Evolutionary conservation across 176 grass and related monocot genomes (phyloP).

Genomic region (Zea mays): Zm-B73-REFERENCE-NAM-5.0 NC_050096.1:257288001-257288500

Average conservation of each 20-base stretch:
- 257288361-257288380: no score
- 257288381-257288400: no score
- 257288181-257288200: background rate
- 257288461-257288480: no score
- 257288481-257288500: no score
- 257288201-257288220: background rate
- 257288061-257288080: conserved; percentile 68
- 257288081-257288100: conserved; percentile 69
- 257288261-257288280: background rate
- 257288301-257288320: background rate
- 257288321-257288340: background rate
- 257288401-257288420: no score
- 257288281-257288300: no score
- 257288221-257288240: conserved; percentile 7
- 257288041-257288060: conserved; percentile 74
- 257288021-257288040: conserved; percentile 69
- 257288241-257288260: background rate
- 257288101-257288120: conserved; percentile 38
- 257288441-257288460: no score
- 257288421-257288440: no score
- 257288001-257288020: conserved; percentile 76
- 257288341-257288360: background rate
- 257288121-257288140: conserved; percentile 53
- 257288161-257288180: background rate
- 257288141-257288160: conserved; percentile 25